Evolutionary conservation across 306 rosid genomes (phyloP).

Genomic region (Purshia tridentata): DNA sequence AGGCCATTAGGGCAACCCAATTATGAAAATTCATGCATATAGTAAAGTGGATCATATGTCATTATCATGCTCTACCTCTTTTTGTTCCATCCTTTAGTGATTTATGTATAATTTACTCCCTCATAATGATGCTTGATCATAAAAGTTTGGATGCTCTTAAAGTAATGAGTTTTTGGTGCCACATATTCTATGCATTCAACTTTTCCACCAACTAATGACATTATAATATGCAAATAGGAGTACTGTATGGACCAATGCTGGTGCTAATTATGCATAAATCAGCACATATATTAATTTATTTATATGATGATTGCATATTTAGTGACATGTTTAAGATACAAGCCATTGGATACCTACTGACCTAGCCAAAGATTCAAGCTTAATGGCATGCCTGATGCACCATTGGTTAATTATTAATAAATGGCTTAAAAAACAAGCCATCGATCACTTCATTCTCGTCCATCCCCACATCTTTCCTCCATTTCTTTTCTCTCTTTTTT

Average conservation of each 20-base stretch:
- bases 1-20: neutral
- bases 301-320: neutral
- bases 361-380: neutral
- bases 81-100: neutral
- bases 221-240: neutral
- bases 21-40: conserved; percentile 1
- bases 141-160: neutral
- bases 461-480: too few species aligned
- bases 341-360: neutral
- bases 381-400: neutral
- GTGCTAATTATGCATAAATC: neutral
- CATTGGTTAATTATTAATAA: too few species aligned
- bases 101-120: neutral
- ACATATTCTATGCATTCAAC: neutral
- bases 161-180: neutral
- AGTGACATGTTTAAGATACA: neutral
- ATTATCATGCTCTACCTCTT: neutral
- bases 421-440: too few species aligned
- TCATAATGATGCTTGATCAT: neutral
- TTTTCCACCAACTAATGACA: neutral
- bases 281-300: neutral
- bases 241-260: neutral
- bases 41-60: neutral
- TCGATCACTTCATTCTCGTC: too few species aligned
- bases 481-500: too few species aligned